A percentile compares a stretch with the other conserved stretches of the same genome.
Conservation (phyloP, 78 protist species). For the Pelomyxa schiedti region DNA sequence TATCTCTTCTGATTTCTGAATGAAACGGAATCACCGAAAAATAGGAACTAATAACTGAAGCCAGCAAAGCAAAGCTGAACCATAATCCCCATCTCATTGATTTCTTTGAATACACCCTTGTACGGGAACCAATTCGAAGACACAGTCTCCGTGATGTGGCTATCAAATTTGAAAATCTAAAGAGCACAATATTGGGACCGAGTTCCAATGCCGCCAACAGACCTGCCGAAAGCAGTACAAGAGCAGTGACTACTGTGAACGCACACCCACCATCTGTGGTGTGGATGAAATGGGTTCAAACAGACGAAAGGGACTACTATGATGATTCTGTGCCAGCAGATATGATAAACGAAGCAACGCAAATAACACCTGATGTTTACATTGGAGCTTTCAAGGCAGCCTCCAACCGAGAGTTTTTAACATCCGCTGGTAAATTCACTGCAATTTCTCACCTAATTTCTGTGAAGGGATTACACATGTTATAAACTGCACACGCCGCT, state of each 20-base stretch:
- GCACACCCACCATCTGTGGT: not conserved
- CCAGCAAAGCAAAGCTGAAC: constrained; percentile 12
- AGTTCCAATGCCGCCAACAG: constrained; percentile 5
- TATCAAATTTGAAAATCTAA: constrained; percentile 15
- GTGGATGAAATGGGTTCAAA: constrained; percentile 8
- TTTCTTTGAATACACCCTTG: constrained; percentile 49
- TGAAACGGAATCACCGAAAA: not conserved
- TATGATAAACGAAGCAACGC: no score
- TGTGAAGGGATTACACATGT: no score
- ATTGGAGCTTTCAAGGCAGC: no score
- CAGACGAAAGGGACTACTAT: constrained; percentile 36
- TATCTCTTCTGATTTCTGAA: constrained; percentile 1
- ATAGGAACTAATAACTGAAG: constrained; percentile 38
- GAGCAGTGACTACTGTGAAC: not conserved
- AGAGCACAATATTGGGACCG: not conserved
- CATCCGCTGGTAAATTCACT: no score
- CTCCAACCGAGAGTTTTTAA: no score
- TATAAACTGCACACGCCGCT: no score
- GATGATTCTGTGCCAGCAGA: not conserved
- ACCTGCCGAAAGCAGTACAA: constrained; percentile 10
- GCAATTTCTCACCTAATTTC: no score
- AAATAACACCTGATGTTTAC: no score
- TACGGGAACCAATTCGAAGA: constrained; percentile 64
- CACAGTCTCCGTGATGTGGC: constrained; percentile 46
- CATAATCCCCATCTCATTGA: constrained; percentile 38